Conservation (phyloP, 768 basidiomycete genomes). For the Antrodiella citrinella region DNA sequence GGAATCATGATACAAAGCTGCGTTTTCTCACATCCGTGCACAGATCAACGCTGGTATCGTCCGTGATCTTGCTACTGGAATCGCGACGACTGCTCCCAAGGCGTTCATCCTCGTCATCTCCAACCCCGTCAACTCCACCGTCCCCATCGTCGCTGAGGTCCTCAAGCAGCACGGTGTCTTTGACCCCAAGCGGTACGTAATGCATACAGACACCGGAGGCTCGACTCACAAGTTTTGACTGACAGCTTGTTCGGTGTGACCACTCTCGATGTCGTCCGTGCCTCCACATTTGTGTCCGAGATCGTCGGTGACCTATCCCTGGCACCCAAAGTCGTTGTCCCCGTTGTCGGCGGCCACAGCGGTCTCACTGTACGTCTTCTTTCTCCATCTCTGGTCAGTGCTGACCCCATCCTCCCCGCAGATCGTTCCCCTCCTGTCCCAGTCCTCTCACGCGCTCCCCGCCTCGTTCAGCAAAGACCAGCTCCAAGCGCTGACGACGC, state of each 20-base stretch:
- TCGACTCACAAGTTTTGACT: not conserved
- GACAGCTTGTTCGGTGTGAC: slow-evolving; percentile 95
- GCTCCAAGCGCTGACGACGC: slow-evolving; percentile 60
- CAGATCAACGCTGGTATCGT: slow-evolving; percentile 99
- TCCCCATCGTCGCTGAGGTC: slow-evolving; percentile 92
- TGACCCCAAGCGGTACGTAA: slow-evolving; percentile 76
- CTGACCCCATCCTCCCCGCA: slow-evolving; percentile 19
- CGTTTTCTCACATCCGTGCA: slow-evolving; percentile 1
- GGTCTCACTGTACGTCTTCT: slow-evolving; percentile 65
- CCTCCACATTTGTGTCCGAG: slow-evolving; percentile 93
- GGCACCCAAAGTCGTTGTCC: slow-evolving; percentile 60
- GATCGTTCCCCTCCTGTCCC: slow-evolving; percentile 93
- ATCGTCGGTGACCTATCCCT: slow-evolving; percentile 56
- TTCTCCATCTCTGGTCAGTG: not conserved
- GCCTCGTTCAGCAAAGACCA: slow-evolving; percentile 36
- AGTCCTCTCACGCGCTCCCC: slow-evolving; percentile 75
- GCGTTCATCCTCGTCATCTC: slow-evolving; percentile 95
- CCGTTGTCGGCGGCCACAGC: slow-evolving; percentile 93
- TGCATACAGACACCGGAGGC: not conserved
- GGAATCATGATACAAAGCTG: not conserved
- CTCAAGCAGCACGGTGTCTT: slow-evolving; percentile 90
- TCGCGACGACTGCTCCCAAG: slow-evolving; percentile 77
- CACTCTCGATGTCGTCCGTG: slow-evolving; percentile 93
- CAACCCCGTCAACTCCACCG: slow-evolving; percentile 99
- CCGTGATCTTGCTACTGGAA: slow-evolving; percentile 83